phyloP scores from a whole-genome alignment of 164 flowering plant genomes.

The Kingdonia uniflora region DNA sequence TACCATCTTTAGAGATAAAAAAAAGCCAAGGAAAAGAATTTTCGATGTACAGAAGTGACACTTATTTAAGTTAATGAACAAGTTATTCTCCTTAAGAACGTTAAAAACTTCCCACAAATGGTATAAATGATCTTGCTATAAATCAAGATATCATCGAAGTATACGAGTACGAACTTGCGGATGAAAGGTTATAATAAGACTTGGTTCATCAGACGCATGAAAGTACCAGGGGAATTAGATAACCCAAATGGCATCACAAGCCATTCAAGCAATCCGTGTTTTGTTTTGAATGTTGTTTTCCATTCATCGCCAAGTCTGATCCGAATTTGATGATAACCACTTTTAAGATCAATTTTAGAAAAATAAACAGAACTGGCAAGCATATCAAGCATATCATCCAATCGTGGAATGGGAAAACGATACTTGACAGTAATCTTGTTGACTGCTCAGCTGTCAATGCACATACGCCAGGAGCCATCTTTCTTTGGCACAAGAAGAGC shows the following conservation, averaged over 20 bases:
- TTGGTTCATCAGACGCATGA: neutral
- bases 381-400: too few species aligned
- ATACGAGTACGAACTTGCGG: neutral
- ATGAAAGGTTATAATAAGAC: neutral
- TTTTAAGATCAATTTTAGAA: neutral
- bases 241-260: neutral
- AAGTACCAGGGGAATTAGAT: neutral
- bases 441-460: too few species aligned
- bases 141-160: conserved; percentile 1
- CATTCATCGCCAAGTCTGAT: neutral
- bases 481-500: too few species aligned
- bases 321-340: conserved; percentile 1
- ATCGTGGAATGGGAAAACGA: too few species aligned
- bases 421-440: too few species aligned
- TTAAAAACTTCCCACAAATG: conserved; percentile 1
- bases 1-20: neutral
- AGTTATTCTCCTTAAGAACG: neutral
- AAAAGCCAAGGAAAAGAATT: neutral
- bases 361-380: neutral
- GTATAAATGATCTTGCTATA: neutral
- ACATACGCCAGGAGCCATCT: too few species aligned
- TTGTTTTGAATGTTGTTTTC: neutral
- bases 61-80: neutral
- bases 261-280: neutral
- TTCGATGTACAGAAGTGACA: neutral